Conservation (phyloP, 192 early-diverging fungal species). For the Entomortierella beljakovae region DNA sequence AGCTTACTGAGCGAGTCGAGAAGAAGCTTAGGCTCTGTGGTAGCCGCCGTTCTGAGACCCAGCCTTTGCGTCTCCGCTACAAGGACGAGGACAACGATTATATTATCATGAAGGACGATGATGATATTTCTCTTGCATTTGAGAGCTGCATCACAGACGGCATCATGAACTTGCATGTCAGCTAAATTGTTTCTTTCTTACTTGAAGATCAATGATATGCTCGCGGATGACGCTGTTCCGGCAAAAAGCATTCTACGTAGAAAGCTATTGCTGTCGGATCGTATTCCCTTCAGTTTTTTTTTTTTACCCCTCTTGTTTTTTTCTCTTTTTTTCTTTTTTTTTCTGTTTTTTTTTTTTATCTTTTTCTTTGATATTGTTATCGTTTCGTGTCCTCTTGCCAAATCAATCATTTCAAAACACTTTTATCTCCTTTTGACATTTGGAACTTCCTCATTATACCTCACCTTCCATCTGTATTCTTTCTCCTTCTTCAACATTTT, state of each 20-base stretch:
- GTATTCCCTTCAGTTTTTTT: background rate
- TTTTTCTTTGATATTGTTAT: background rate
- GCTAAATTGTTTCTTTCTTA: too few species aligned
- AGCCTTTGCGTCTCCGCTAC: conserved; percentile 82
- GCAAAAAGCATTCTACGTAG: background rate
- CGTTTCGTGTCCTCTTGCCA: background rate
- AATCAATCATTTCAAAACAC: background rate
- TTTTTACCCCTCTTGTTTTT: background rate
- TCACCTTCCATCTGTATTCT: background rate
- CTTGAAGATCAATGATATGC: too few species aligned
- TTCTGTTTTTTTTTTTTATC: background rate
- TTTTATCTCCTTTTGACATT: too few species aligned
- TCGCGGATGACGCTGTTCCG: background rate
- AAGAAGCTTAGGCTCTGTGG: conserved; percentile 89
- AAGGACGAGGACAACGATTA: conserved; percentile 95
- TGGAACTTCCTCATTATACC: background rate
- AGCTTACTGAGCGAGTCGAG: conserved; percentile 86
- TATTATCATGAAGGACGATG: conserved; percentile 90
- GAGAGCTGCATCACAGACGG: conserved; percentile 65
- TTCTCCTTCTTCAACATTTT: background rate
- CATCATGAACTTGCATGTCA: conserved; percentile 67
- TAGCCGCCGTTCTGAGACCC: conserved; percentile 64
- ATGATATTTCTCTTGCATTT: conserved; percentile 94
- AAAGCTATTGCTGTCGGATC: background rate
- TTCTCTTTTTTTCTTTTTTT: background rate